Evolutionary conservation across 2,329 filamentous ascomycete species (phyloP).

Genomic region (Apiospora sp.): DNA sequence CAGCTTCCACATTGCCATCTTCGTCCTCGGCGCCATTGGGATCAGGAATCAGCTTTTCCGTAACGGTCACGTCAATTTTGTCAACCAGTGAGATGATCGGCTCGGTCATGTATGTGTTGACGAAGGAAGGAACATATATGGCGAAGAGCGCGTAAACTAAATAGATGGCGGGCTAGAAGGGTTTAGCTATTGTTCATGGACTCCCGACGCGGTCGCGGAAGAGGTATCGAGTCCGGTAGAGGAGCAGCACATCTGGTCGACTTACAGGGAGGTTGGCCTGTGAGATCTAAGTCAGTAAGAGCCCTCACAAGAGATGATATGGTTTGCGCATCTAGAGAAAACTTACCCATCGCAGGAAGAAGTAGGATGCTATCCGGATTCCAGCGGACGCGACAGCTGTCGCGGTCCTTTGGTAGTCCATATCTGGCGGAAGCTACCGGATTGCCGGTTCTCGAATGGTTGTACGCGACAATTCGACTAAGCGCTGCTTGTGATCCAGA

Average conservation of each 20-base stretch:
- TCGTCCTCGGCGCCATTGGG: constrained; percentile 54
- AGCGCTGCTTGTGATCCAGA: not conserved
- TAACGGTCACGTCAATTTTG: constrained; percentile 63
- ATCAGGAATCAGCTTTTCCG: constrained; percentile 48
- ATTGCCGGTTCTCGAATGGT: constrained; percentile 11
- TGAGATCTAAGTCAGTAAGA: not conserved
- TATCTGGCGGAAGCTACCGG: constrained; percentile 15
- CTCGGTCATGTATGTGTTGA: constrained; percentile 64
- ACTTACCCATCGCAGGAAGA: constrained; percentile 31
- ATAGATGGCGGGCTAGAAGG: constrained; percentile 36
- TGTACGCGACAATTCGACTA: not conserved
- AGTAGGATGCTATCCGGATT: constrained; percentile 28
- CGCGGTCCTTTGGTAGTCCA: constrained; percentile 17
- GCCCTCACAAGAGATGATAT: not conserved
- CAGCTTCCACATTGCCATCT: constrained; percentile 45
- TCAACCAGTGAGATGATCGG: constrained; percentile 67
- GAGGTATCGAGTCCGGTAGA: not conserved
- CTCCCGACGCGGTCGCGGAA: not conserved
- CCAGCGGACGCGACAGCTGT: constrained; percentile 26
- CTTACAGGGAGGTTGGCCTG: constrained; percentile 42
- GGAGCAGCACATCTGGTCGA: not conserved
- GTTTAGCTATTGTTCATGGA: constrained; percentile 32
- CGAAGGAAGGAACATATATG: constrained; percentile 71
- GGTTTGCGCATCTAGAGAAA: not conserved
- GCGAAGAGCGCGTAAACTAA: constrained; percentile 68